Conservation (phyloP, 306 rosid genomes). For the Coriaria nepalensis region DNA sequence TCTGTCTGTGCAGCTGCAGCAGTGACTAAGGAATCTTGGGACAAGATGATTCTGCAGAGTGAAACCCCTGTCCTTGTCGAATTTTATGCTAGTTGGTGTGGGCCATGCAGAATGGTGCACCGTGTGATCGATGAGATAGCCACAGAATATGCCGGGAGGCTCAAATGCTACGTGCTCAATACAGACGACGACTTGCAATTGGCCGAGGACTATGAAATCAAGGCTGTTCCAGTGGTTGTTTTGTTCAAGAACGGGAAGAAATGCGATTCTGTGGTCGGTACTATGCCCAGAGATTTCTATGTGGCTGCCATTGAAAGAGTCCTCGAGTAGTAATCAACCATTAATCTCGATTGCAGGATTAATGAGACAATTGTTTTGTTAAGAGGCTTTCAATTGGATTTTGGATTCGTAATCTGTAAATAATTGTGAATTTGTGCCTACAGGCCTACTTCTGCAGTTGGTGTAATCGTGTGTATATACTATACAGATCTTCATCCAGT, state of each 20-base stretch:
- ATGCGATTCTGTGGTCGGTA: constrained; percentile 64
- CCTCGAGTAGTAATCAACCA: constrained; percentile 29
- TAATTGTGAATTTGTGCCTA: no score
- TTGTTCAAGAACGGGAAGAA: constrained; percentile 73
- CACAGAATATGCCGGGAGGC: constrained; percentile 54
- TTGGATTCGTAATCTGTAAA: no score
- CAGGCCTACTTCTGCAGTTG: no score
- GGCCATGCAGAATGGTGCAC: constrained; percentile 92
- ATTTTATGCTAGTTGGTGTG: constrained; percentile 90
- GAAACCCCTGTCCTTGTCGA: constrained; percentile 72
- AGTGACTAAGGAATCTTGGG: constrained; percentile 62
- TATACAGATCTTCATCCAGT: no score
- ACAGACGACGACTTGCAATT: constrained; percentile 53
- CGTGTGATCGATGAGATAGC: constrained; percentile 70
- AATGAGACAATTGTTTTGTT: constrained; percentile 4
- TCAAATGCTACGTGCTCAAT: constrained; percentile 62
- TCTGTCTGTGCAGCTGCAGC: constrained; percentile 36
- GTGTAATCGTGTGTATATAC: no score
- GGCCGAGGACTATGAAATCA: constrained; percentile 66
- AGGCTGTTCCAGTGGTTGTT: constrained; percentile 89
- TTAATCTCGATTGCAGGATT: constrained; percentile 1
- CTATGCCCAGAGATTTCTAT: constrained; percentile 92
- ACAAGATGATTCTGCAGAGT: constrained; percentile 41
- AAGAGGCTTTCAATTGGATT: no score
- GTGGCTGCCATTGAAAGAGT: constrained; percentile 78